These are phyloP conservation scores for Pelargonium myrrhifolium DNA, from an alignment of 441 rosid species.

Conservation along the genomic window DNA sequence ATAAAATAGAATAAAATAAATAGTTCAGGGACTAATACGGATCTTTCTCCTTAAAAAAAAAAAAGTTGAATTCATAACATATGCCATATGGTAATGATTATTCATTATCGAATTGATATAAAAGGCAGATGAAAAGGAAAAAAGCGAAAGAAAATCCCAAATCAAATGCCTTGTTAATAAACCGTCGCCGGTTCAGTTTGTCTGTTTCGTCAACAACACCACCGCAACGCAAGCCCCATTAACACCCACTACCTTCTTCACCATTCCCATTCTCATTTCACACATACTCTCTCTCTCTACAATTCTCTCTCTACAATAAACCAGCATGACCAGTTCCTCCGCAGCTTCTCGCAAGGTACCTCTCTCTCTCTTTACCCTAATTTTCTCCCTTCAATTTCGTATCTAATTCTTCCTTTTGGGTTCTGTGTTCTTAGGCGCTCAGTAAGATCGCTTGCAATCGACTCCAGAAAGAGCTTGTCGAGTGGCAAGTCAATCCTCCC, in stretches of 20 bases:
- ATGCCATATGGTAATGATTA: no score
- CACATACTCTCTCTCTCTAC: conserved; percentile 9
- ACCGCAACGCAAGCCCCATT: background rate
- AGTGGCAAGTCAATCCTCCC: conserved; percentile 97
- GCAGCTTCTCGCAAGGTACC: conserved; percentile 70
- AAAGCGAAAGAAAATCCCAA: background rate
- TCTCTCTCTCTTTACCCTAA: background rate
- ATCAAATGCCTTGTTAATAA: background rate
- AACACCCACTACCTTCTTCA: background rate
- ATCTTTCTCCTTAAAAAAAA: no score
- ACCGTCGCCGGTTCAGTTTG: background rate
- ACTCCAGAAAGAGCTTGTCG: conserved; percentile 88
- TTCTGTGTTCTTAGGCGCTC: conserved; percentile 41
- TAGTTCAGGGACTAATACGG: no score
- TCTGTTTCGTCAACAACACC: background rate
- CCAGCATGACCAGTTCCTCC: conserved; percentile 76
- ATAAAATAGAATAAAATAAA: no score
- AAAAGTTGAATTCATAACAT: no score
- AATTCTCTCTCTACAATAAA: conserved; percentile 12
- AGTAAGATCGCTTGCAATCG: conserved; percentile 95
- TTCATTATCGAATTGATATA: no score
- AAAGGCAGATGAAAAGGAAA: no score
- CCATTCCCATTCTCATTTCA: conserved; percentile 3
- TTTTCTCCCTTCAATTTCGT: background rate
- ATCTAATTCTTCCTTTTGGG: background rate